Percentiles rank a stretch among this genome's conserved stretches.
Evolutionary conservation across 2,329 filamentous ascomycete species (phyloP).

Genomic region (Ambrosiella cleistominuta): DNA sequence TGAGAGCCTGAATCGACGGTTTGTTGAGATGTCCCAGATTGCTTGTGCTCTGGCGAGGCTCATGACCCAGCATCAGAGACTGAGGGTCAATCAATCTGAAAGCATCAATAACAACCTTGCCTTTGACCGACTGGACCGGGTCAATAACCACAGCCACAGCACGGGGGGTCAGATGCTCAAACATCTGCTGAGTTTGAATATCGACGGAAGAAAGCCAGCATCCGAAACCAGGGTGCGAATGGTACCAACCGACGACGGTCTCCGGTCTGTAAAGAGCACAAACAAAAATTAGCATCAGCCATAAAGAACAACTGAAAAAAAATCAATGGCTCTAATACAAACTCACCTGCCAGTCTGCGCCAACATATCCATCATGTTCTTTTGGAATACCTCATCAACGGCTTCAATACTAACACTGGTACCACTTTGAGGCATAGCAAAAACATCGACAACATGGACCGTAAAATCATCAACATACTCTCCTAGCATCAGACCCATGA

Average conservation of each 20-base stretch:
- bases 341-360: constrained; percentile 82
- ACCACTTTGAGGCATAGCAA: constrained; percentile 97
- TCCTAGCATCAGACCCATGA: constrained; percentile 84
- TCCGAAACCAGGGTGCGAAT: constrained; percentile 96
- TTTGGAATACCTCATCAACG: constrained; percentile 96
- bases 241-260: constrained; percentile 97
- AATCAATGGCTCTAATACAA: background rate
- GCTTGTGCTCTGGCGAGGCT: constrained; percentile 91
- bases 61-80: constrained; percentile 92
- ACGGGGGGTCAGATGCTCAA: constrained; percentile 91
- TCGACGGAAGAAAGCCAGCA: constrained; percentile 98
- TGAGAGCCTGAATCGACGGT: constrained; percentile 96
- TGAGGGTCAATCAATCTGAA: constrained; percentile 98
- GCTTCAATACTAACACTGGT: constrained; percentile 97
- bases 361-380: constrained; percentile 99
- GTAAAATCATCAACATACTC: constrained; percentile 36
- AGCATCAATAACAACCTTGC: constrained; percentile 97
- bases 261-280: constrained; percentile 47
- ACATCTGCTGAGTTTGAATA: constrained; percentile 99
- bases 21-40: constrained; percentile 98
- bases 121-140: constrained; percentile 97
- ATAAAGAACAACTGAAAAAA: background rate
- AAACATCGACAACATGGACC: constrained; percentile 93
- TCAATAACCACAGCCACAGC: constrained; percentile 96
- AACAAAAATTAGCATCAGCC: background rate